Base-by-base conservation (phyloP, 2,329 filamentous ascomycete species). In the Botrytis porri region DNA sequence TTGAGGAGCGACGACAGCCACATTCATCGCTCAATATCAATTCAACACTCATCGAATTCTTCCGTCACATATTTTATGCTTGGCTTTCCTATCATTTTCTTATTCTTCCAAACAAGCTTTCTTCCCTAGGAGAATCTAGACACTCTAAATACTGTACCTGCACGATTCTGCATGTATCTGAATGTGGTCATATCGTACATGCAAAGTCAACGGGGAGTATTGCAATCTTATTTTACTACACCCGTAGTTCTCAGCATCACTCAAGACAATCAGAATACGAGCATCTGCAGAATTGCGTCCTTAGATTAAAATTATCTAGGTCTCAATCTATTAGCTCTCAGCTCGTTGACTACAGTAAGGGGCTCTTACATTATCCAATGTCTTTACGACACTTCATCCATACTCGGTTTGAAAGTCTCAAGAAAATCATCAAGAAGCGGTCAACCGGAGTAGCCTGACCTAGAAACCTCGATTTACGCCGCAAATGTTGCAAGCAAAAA, bases 111-210 rank as follows among this genome's bases (percentile, higher is more conserved):
- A 57, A 71, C 45, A 71, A 71, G 69, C 69, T 65, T 65, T 71
- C 20, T n/a, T 43, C n/a, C 18, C 60, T 5, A 1, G 8, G 14
- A 54, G 45, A 57, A 57, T 65, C 37, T 43, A 16, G 25, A 41
- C 25, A 29, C 37, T 63, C 37, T 43, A 63, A 37, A 32, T 43
- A 32, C 12, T n/a, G 45, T 65, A 71, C 69, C 72, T 73, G 67
- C 72, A 71, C 54, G 69, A 61, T 73, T 29, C 54, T 71, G 69
- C 72, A 71, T 54, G n/a, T 22, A 29, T 60, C 25, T 41, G 12
- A 73, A 73, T 65, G 54, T 62, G 54, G 61, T 29, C 29, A 45
- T 16, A 73, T 71, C 62, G 37, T 73, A 22, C 62, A 71, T 65
- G 39, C 54, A 57, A 45, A 48, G 18, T 22, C 39, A 45, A 45